Conservation (phyloP, 352 stramenopile genomes). For the Phytopythium cucurbitacearum region DNA sequence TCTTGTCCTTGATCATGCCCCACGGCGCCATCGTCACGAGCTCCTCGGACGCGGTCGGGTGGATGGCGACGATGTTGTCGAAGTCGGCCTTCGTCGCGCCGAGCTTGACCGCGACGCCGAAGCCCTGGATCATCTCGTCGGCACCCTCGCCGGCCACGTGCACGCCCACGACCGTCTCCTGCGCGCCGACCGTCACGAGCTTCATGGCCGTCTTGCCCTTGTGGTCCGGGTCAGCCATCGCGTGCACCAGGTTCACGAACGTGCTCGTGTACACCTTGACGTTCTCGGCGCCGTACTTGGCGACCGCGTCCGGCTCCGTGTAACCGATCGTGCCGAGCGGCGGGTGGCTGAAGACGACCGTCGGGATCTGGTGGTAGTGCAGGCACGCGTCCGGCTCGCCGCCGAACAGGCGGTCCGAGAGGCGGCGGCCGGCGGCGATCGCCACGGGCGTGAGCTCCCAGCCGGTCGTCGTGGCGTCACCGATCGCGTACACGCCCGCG, state of each 20-base stretch:
- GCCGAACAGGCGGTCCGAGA: conserved; percentile 91
- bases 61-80: conserved; percentile 93
- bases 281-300: conserved; percentile 91
- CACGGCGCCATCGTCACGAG: conserved; percentile 92
- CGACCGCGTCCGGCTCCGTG: conserved; percentile 90
- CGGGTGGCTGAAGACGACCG: conserved; percentile 96
- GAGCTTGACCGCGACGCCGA: conserved; percentile 97
- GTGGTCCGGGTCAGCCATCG: conserved; percentile 84
- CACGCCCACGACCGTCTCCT: conserved; percentile 93
- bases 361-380: conserved; percentile 94
- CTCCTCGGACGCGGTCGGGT: conserved; percentile 96
- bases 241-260: conserved; percentile 96
- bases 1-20: conserved; percentile 82
- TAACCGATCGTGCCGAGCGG: conserved; percentile 94
- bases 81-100: conserved; percentile 97
- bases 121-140: conserved; percentile 98
- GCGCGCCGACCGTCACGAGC: conserved; percentile 78
- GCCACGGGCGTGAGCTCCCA: conserved; percentile 89
- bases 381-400: conserved; percentile 67
- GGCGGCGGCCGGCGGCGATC: conserved; percentile 81
- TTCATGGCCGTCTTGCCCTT: conserved; percentile 95
- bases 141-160: conserved; percentile 92
- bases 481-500: conserved; percentile 87
- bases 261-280: conserved; percentile 95
- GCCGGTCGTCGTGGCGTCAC: conserved; percentile 87